Evolutionary conservation across 1,284 basidiomycete species (phyloP).

Genomic region (Agaricales sp.): DNA sequence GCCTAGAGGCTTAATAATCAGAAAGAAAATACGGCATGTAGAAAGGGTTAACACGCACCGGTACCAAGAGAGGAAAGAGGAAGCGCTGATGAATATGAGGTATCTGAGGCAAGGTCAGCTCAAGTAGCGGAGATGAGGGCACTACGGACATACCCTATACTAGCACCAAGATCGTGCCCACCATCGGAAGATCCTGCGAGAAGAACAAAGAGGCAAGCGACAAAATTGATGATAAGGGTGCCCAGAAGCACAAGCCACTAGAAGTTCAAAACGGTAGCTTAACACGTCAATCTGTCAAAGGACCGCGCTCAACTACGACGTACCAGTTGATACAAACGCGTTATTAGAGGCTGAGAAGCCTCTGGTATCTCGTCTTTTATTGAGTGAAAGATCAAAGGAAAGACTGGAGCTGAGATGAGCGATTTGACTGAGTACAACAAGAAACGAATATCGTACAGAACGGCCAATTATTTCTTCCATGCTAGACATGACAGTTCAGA

Average conservation of each 20-base stretch:
- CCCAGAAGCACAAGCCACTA: slow-evolving; percentile 70
- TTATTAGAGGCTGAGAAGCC: slow-evolving; percentile 70
- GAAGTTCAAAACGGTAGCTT: background rate
- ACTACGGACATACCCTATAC: slow-evolving; percentile 53
- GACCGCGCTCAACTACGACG: background rate
- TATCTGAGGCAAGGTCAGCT: slow-evolving; percentile 46
- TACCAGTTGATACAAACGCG: slow-evolving; percentile 71
- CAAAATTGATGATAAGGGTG: slow-evolving; percentile 83
- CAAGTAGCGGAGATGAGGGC: slow-evolving; percentile 17
- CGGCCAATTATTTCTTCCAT: slow-evolving; percentile 88
- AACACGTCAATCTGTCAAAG: background rate
- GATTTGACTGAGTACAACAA: slow-evolving; percentile 13
- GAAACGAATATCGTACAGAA: slow-evolving; percentile 52
- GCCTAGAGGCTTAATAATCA: slow-evolving; percentile 37
- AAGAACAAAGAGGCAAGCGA: slow-evolving; percentile 84
- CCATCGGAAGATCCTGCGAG: slow-evolving; percentile 69
- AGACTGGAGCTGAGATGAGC: slow-evolving; percentile 44
- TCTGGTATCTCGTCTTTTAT: slow-evolving; percentile 86
- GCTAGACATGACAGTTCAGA: slow-evolving; percentile 13
- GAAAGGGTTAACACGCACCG: slow-evolving; percentile 35
- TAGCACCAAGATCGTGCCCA: slow-evolving; percentile 70
- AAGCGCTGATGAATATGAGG: slow-evolving; percentile 66
- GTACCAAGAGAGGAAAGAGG: slow-evolving; percentile 90
- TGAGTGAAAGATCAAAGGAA: slow-evolving; percentile 89
- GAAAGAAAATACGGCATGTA: slow-evolving; percentile 3